Evolutionary conservation across 345 rosid species (phyloP), one percentile per base, ranked within the genome.

Genomic region (Bretschneidera sinensis): DNA sequence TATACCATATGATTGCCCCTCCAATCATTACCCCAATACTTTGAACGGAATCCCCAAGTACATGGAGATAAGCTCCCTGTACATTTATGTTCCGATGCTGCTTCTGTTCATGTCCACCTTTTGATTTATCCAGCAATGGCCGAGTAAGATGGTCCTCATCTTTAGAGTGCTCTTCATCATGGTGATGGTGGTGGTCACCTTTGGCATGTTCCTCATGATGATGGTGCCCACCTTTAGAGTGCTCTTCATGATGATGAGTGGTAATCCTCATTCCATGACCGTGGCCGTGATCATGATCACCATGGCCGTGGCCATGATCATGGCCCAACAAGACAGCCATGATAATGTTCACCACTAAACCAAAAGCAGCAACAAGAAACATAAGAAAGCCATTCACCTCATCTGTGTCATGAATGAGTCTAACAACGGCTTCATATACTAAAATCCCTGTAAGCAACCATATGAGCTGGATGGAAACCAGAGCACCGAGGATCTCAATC

Each of bases 11-110:
- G 55, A 85, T 43, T 31, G 82, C 92, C 53, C 92, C 96, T 16
- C 88, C 92, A 28, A 88, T 83, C 96, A 88, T 85, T 49, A 88
- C 96, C 21, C 96, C 90, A 15, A 85, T 71, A 53, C 92, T 85
- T 69, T 85, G 96, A 57, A 88, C 80, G 28, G 90, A 86, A 68
- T 88, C 96, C 2, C 90, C 96, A 23, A 88, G 81, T 13, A 85
- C 96, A 63, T 88, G 96, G n/a, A 88, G 88, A 74, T 85, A 88
- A 28, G 90, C 96, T 51, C 90, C 92, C 60, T 85, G 89, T 1
- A 88, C 73, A 43, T 85, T 88, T 60, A 88, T 77, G 75, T 83
- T 88, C 57, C 76, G 69, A 48, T 65, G 70, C 69, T 55, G 70
- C 56, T 80, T 84, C 47, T 49, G 63, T 35, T 56, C 47, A 19